A percentile compares a stretch with the other conserved stretches of the same genome.
These are phyloP conservation scores for Lipomyces kockii DNA, from an alignment of 805 yeast genomes.

Conservation along the genomic window DNA sequence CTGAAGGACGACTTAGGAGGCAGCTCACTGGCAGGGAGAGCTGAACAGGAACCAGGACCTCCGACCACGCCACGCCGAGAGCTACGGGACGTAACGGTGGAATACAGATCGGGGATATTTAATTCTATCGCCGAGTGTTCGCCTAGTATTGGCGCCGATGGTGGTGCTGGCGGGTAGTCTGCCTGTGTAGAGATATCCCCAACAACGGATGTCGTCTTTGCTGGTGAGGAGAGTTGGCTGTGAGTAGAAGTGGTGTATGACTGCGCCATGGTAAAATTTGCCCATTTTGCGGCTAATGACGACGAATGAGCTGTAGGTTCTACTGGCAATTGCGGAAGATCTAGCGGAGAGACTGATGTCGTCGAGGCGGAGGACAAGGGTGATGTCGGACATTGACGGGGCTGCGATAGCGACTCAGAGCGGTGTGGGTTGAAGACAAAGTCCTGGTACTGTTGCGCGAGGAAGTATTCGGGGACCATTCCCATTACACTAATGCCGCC, in stretches of 20 bases:
- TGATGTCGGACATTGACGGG: not conserved
- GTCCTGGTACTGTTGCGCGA: not conserved
- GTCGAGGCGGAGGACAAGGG: not conserved
- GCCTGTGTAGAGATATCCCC: not conserved
- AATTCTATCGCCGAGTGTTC: not conserved
- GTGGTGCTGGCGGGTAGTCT: not conserved
- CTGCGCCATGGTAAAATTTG: conserved; percentile 8
- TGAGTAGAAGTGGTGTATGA: not conserved
- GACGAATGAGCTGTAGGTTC: not conserved
- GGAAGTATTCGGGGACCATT: conserved; percentile 18
- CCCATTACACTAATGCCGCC: conserved; percentile 8
- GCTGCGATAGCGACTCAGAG: not conserved
- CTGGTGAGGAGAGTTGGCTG: not conserved
- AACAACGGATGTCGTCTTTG: not conserved
- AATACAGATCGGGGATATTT: not conserved
- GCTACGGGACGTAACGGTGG: not conserved
- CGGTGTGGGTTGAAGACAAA: not conserved
- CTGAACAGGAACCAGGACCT: not conserved
- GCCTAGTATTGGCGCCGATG: not conserved
- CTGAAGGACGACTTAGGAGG: not conserved
- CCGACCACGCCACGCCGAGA: not conserved
- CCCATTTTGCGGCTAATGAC: conserved; percentile 15
- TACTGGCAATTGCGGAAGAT: not conserved
- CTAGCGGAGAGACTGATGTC: not conserved
- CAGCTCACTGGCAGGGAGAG: not conserved